Percentiles rank a stretch among this genome's conserved stretches.
Evolutionary conservation across 1,284 basidiomycete species (phyloP).

Genomic region (Tranzscheliella williamsii): DNA sequence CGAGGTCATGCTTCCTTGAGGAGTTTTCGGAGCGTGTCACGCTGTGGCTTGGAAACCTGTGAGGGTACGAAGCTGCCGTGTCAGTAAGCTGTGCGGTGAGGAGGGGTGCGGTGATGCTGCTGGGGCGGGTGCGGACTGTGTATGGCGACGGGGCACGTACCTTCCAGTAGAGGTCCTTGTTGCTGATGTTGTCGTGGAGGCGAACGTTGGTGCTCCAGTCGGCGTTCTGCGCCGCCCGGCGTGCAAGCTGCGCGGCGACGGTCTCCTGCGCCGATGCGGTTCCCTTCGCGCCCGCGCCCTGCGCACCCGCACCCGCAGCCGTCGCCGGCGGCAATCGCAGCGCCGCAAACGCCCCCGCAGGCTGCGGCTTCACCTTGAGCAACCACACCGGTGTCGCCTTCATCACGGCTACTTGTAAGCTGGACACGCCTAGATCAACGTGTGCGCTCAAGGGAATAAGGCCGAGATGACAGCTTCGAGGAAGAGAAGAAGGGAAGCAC

Average conservation of each 20-base stretch:
- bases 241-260: constrained; percentile 25
- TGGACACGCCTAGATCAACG: no score
- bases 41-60: constrained; percentile 36
- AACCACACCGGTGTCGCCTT: constrained; percentile 11
- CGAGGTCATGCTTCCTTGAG: constrained; percentile 20
- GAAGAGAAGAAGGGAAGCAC: no score
- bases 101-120: no score
- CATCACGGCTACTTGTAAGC: constrained; percentile 18
- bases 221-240: constrained; percentile 7
- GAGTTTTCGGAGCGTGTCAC: constrained; percentile 33
- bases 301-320: no score
- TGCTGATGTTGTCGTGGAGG: constrained; percentile 26
- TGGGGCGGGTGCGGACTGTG: no score
- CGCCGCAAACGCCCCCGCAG: constrained; percentile 14
- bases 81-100: no score
- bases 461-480: no score
- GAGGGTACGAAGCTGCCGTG: background rate
- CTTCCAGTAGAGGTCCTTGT: constrained; percentile 45
- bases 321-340: constrained; percentile 18
- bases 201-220: constrained; percentile 36
- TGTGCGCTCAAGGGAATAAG: no score
- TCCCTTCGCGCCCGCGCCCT: constrained; percentile 1
- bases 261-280: constrained; percentile 1
- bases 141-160: no score
- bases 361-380: constrained; percentile 33